phyloP scores from a whole-genome alignment of 805 yeast genomes.

The Suhomyces tanzawaensis region DNA sequence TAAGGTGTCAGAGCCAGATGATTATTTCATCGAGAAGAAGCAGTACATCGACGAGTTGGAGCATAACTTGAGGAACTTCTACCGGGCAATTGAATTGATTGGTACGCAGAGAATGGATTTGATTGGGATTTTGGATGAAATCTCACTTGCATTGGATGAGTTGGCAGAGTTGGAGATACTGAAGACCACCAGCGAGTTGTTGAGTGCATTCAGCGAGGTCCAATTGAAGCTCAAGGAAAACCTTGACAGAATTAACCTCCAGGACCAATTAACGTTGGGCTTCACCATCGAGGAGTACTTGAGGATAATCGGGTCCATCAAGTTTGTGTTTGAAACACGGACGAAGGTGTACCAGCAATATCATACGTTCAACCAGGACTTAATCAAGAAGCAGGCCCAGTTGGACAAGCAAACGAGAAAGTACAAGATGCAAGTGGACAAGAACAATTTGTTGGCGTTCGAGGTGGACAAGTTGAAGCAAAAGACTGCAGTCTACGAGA shows the following conservation, averaged over 20 bases:
- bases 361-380: conserved; percentile 44
- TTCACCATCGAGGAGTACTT: conserved; percentile 85
- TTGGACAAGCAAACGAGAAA: conserved; percentile 44
- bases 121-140: conserved; percentile 68
- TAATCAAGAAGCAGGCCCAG: conserved; percentile 45
- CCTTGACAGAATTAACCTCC: conserved; percentile 73
- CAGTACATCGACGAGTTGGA: conserved; percentile 70
- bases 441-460: conserved; percentile 51
- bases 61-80: conserved; percentile 63
- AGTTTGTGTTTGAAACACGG: conserved; percentile 72
- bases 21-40: conserved; percentile 68
- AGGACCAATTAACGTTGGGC: conserved; percentile 83
- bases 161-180: conserved; percentile 76
- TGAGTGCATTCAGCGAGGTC: conserved; percentile 68
- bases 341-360: conserved; percentile 48
- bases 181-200: conserved; percentile 57
- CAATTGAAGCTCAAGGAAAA: conserved; percentile 71
- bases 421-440: conserved; percentile 57
- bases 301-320: conserved; percentile 71
- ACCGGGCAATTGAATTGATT: conserved; percentile 70
- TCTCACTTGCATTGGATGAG: conserved; percentile 47
- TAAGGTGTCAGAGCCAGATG: conserved; percentile 75
- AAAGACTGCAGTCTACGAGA: conserved; percentile 52
- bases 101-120: conserved; percentile 75
- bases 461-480: conserved; percentile 59